Evolutionary conservation across 148 eudicot species (phyloP).

Genomic region (Vaccinium vitisidaea): DNA sequence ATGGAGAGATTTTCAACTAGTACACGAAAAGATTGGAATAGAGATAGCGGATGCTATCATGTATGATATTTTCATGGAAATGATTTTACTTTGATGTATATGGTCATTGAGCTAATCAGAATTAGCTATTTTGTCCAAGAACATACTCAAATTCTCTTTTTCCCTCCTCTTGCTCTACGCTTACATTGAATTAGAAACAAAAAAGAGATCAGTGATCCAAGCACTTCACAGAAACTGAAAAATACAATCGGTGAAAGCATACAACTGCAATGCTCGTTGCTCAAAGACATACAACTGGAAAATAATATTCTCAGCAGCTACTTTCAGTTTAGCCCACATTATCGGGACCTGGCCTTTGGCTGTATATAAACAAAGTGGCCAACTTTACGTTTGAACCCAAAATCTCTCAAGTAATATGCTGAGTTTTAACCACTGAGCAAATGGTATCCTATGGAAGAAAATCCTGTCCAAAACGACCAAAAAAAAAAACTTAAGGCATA

Average conservation of each 20-base stretch:
- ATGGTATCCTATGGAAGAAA: background rate
- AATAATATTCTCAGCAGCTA: background rate
- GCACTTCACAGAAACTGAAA: background rate
- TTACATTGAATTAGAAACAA: background rate
- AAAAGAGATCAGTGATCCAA: background rate
- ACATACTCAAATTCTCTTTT: background rate
- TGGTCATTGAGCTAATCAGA: background rate
- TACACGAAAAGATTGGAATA: background rate
- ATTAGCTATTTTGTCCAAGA: background rate
- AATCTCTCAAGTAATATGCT: background rate
- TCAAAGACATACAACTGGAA: background rate
- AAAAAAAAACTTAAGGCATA: background rate
- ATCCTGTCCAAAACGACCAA: background rate
- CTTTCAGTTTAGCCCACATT: background rate
- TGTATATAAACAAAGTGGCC: background rate
- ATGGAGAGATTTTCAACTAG: background rate
- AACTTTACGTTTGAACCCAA: background rate
- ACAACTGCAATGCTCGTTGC: background rate
- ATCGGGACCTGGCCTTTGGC: background rate
- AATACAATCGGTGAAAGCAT: background rate
- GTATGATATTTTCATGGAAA: background rate
- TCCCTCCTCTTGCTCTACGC: background rate
- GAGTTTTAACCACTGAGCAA: background rate
- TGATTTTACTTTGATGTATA: background rate
- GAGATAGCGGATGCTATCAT: slow-evolving; percentile 15